Evolutionary conservation across 202 grass and related monocot genomes (phyloP), one percentile per base, ranked within the genome.

Genomic region (Brachypodium distachyon): DNA sequence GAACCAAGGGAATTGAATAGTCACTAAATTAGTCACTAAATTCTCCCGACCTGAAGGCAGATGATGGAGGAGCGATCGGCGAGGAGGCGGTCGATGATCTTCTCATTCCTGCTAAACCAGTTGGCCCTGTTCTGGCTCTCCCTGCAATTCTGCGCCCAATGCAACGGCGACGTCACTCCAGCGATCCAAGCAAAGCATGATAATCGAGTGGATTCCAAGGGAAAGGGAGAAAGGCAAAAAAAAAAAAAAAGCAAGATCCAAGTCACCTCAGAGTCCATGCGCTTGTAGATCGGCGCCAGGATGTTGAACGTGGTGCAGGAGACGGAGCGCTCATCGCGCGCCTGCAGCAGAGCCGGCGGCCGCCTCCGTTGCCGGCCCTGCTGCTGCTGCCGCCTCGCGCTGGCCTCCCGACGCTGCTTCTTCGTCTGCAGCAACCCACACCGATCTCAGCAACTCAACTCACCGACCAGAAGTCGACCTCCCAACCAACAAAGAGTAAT

Each of bases 241-340:
- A 12, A 46, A 57, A 23, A 16, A n/a, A 18, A 7, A 12, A 63
- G n/a, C n/a, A 16, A 81, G 65, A 57, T 88, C 72, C 64, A 49
- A 34, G 66, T 61, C 53, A 93, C 93, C 90, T 97, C 93, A 1
- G 87, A 77, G 67, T 80, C 83, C 74, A 93, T 80, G 60, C 85
- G 87, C 77, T 97, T 93, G 70, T 97, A 97, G 69, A 91, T 97
- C 40, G 90, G 93, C 40, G 93, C 90, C 19, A 93, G 90, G 83
- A 97, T 97, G 85, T 97, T 97, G 81, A 97, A 93, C 21, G 93
- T 93, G 53, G 93, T 97, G 80, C 88, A 97, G 49, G 93, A 93
- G 65, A 97, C 52, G 28, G 66, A 81, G 36, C 51, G 77, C 69
- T 91, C 82, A 11, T 87, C 73, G 51, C 40, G 77, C 63, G 41